Base-by-base conservation (phyloP, 495 filamentous ascomycete species). In the Wilcoxina mikolae region DNA sequence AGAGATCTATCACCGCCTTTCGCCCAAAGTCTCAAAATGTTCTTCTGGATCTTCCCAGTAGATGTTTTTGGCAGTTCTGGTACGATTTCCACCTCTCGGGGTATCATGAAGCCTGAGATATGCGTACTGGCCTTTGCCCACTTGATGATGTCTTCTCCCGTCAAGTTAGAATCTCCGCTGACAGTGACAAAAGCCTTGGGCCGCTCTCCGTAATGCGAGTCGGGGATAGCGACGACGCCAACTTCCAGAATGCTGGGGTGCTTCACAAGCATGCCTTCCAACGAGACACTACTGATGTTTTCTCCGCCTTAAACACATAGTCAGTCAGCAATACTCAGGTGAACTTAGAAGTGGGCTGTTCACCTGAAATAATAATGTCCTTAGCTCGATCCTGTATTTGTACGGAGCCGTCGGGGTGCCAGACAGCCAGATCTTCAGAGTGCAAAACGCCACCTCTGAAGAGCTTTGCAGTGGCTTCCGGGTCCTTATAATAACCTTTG, bases 301-400 rank as follows among this genome's bases (percentile, higher is more conserved):
- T 98, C 91, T 52, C 91, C 91, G 45, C 91, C 87, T 91, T 50
- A 3, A 11, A 9, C 45, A 29, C 29, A 23, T 10, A 53, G 38
- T 66, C 38, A 55, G 23, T 45, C 29, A 55, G 28, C 33, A n/a
- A n/a, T n/a, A n/a, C n/a, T n/a, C n/a, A n/a, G n/a, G n/a, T n/a
- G n/a, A n/a, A n/a, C n/a, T n/a, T n/a, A n/a, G n/a, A n/a, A 26
- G 17, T 24, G n/a, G n/a, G n/a, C 24, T 10, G 70, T 77, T 52
- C 73, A 89, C 87, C 91, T 58, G 87, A 94, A 56, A 98, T 98
- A 48, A 98, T 96, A 43, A 98, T 95, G 66, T 98, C 91, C 71
- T 96, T 98, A 3, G 85, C 85, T 31, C 91, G 76, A 68, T 98
- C 91, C 56, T 93, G 73, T 58, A 98, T 95, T 72, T 95, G 86